These are phyloP conservation scores for Talaromyces sp. DNA, from an alignment of 2,329 filamentous ascomycete species.

Conservation along the genomic window DNA sequence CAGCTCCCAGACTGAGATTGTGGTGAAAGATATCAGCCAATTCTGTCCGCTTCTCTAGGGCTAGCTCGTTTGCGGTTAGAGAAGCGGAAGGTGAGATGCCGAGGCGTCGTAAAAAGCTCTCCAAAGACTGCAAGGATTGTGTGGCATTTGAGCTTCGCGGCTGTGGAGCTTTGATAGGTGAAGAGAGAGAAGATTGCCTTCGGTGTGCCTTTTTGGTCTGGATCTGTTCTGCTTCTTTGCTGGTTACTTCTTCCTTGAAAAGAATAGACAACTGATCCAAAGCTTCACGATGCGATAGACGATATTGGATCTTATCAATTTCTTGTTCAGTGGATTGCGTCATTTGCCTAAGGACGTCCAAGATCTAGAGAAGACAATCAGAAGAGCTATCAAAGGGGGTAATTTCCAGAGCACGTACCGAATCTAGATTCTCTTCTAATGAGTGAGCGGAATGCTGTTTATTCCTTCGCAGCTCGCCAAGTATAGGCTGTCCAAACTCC, in stretches of 20 bases:
- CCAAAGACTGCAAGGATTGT: constrained; percentile 27
- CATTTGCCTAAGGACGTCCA: constrained; percentile 37
- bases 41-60: constrained; percentile 33
- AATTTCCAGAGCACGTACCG: constrained; percentile 28
- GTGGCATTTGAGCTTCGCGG: neutral
- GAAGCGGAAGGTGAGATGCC: constrained; percentile 28
- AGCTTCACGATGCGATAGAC: constrained; percentile 37
- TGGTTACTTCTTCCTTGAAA: constrained; percentile 34
- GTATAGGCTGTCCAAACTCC: constrained; percentile 42
- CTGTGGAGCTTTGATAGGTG: neutral
- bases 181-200: constrained; percentile 21
- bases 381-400: neutral
- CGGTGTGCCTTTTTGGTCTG: constrained; percentile 24
- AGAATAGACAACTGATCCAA: constrained; percentile 33
- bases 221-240: constrained; percentile 22
- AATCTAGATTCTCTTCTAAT: constrained; percentile 36
- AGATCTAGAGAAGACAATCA: constrained; percentile 26
- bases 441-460: constrained; percentile 32
- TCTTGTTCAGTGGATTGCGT: constrained; percentile 33
- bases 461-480: constrained; percentile 35
- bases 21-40: constrained; percentile 30
- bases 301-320: constrained; percentile 30
- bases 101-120: constrained; percentile 35
- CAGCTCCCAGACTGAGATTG: constrained; percentile 30
- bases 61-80: constrained; percentile 20